These are phyloP conservation scores for Friedmanniomyces simplex DNA, from an alignment of 495 filamentous ascomycete species.

Conservation along the genomic window DNA sequence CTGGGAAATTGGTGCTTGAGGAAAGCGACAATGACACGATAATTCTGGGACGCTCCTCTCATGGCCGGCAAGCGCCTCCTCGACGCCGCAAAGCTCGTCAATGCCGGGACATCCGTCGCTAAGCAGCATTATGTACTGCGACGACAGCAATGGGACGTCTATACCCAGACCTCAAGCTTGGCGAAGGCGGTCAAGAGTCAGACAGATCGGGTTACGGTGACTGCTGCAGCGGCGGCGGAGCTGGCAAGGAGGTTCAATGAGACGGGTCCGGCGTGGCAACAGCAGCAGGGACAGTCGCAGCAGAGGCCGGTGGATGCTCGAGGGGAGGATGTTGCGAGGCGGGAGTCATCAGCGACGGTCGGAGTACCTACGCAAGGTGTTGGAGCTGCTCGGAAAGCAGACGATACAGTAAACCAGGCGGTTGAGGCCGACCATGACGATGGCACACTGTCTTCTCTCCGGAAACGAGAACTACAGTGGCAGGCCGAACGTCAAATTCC, in stretches of 20 bases:
- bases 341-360: neutral
- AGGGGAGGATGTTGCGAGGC: neutral
- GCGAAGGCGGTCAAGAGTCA: slow-evolving; percentile 55
- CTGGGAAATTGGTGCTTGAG: too few relatives aligned
- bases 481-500: slow-evolving; percentile 50
- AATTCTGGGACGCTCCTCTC: neutral
- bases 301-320: neutral
- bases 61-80: slow-evolving; percentile 66
- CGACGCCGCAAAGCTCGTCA: slow-evolving; percentile 68
- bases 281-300: too few relatives aligned
- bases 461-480: slow-evolving; percentile 34
- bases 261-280: slow-evolving; percentile 20
- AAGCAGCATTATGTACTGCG: slow-evolving; percentile 71
- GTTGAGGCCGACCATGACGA: neutral
- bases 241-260: slow-evolving; percentile 49
- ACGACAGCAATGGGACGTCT: slow-evolving; percentile 65
- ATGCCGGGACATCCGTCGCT: slow-evolving; percentile 66
- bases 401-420: neutral
- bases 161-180: slow-evolving; percentile 64
- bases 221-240: slow-evolving; percentile 51
- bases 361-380: neutral
- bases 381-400: neutral
- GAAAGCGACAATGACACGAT: neutral
- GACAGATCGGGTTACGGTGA: slow-evolving; percentile 52
- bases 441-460: slow-evolving; percentile 1